Evolutionary conservation across 202 grass and related monocot species (phyloP), one percentile per base, ranked within the genome.

Genomic region (Setaria viridis): DNA sequence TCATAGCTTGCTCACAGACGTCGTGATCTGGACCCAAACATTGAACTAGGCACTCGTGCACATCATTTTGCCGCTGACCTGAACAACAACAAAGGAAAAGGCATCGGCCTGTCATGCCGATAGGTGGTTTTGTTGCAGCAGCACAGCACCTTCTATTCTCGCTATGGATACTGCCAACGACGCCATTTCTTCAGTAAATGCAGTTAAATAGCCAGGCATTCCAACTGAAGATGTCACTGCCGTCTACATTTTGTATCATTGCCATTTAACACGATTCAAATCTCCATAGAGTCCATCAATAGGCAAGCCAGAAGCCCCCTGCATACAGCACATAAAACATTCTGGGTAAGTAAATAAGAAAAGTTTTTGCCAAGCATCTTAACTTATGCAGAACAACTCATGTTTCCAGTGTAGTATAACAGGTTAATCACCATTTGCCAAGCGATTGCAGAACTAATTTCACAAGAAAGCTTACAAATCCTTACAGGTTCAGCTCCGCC

Each of bases 61-160:
- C 46, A 46, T 55, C 69, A 80, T 10, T 77, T 77, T 88, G 77
- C 41, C 59, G 19, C 47, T 53, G 67, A 64, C 72, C 5, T 69
- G 32, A 79, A 25, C 13, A 76, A 72, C 45, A 49, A 34, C 41
- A 80, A 62, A 80, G 51, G 50, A n/a, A 43, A 70, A 48, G 71
- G 77, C 69, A 72, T 30, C 69, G 49, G 69, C 12, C 15, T 71
- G 42, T 48, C n/a, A 0, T 48, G n/a, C 68, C 48, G 33, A 74
- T 74, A 59, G 64, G 11, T 71, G 64, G 65, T 49, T 63, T 78
- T 84, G 81, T 71, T 66, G 20, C 82, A 19, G 68, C 91, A 91
- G 81, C 58, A 80, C 39, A 62, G 2, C 17, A 74, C 42, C 79
- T 72, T 25, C 25, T 37, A 37, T 37, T 37, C 35, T 37, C 3